Evolutionary conservation across 139 green algal species (phyloP).

Genomic region (Axilococcus clingmanii): DNA sequence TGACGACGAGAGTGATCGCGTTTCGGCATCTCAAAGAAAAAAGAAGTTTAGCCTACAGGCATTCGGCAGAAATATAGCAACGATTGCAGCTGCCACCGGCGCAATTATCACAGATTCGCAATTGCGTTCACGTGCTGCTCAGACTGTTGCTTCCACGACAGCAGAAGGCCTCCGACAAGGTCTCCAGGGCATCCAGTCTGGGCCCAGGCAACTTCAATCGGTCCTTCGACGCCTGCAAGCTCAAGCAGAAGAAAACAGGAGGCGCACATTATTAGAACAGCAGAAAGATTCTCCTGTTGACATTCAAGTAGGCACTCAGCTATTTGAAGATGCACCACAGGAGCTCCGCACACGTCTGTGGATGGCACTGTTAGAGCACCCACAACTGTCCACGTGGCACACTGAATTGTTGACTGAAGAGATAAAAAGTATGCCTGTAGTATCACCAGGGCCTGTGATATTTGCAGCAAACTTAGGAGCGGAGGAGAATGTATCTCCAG

Average conservation of each 20-base stretch:
- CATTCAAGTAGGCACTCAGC: slow-evolving; percentile 40
- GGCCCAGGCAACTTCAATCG: slow-evolving; percentile 25
- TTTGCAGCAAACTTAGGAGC: background rate
- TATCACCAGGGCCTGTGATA: background rate
- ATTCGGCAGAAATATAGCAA: background rate
- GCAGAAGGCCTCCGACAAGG: slow-evolving; percentile 2
- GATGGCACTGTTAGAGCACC: slow-evolving; percentile 48
- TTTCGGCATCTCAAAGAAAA: too few species aligned
- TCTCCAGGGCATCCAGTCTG: slow-evolving; percentile 18
- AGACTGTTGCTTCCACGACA: background rate
- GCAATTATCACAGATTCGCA: background rate
- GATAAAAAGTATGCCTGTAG: slow-evolving; percentile 9
- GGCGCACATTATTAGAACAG: slow-evolving; percentile 26
- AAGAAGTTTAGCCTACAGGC: too few species aligned
- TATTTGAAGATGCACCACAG: slow-evolving; percentile 67
- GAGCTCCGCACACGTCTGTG: slow-evolving; percentile 74
- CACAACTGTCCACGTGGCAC: too few species aligned
- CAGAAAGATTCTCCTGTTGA: slow-evolving; percentile 43
- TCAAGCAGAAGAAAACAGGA: slow-evolving; percentile 38
- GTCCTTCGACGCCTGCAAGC: slow-evolving; percentile 28
- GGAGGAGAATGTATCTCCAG: background rate
- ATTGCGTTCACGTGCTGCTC: background rate
- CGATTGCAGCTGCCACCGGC: slow-evolving; percentile 1
- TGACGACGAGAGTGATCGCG: too few species aligned
- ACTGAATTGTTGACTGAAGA: too few species aligned